Evolutionary conservation across 441 rosid genomes (phyloP).

Genomic region (Erysimum pusillum): DNA sequence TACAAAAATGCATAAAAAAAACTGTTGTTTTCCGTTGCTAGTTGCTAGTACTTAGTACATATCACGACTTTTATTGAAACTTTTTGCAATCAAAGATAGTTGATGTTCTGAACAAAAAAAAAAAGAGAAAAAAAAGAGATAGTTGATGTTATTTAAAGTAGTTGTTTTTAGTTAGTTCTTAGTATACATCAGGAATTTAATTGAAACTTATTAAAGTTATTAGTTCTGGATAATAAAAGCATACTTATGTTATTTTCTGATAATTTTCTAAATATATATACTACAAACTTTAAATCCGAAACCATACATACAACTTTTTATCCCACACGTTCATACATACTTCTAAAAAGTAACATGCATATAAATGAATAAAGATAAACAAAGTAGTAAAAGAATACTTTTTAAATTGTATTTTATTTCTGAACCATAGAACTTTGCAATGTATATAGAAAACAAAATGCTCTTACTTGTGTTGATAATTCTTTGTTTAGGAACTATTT

Average conservation of each 20-base stretch:
- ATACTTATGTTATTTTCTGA: not conserved
- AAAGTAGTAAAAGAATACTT: too few relatives aligned
- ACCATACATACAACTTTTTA: not conserved
- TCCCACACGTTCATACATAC: not conserved
- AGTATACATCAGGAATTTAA: slow-evolving; percentile 4
- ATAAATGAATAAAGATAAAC: not conserved
- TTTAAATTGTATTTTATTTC: not conserved
- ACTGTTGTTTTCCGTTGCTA: not conserved
- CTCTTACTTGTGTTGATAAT: not conserved
- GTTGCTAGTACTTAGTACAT: not conserved
- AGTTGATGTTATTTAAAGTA: not conserved
- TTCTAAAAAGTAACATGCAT: not conserved
- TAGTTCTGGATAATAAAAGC: not conserved
- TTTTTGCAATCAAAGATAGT: not conserved
- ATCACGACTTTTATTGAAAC: not conserved
- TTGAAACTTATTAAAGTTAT: not conserved
- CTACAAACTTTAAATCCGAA: not conserved
- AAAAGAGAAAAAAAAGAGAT: too few relatives aligned
- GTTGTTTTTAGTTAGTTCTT: not conserved
- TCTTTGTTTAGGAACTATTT: not conserved
- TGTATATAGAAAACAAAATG: not conserved
- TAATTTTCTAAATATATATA: not conserved
- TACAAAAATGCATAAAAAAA: not conserved
- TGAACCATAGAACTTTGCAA: not conserved
- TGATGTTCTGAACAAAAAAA: too few relatives aligned